These are phyloP conservation scores for Sclerospora graminicola DNA, from an alignment of 352 stramenopile genomes.

Conservation along the genomic window DNA sequence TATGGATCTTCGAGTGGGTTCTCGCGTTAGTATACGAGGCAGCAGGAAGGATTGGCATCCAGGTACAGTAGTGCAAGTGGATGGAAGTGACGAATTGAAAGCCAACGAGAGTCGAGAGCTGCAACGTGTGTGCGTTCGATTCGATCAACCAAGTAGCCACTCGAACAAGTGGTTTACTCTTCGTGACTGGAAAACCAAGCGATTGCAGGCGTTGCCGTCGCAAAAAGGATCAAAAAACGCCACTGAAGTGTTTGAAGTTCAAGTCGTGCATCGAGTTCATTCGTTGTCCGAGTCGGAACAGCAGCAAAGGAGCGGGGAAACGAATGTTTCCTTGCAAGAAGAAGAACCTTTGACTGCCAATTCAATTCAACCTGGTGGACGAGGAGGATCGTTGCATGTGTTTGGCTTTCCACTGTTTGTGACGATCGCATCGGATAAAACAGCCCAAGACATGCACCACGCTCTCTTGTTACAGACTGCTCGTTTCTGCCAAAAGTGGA, in stretches of 20 bases:
- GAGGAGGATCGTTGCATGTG: constrained; percentile 22
- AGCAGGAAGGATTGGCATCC: constrained; percentile 49
- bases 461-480: constrained; percentile 56
- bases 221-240: neutral
- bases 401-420: constrained; percentile 68
- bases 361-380: no score
- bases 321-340: no score
- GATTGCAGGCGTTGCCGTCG: constrained; percentile 36
- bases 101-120: constrained; percentile 1
- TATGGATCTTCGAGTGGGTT: constrained; percentile 36
- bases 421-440: constrained; percentile 61
- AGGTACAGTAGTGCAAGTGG: constrained; percentile 47
- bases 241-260: constrained; percentile 66
- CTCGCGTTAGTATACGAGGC: constrained; percentile 45
- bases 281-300: constrained; percentile 6
- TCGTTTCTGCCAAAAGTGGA: constrained; percentile 46
- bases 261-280: constrained; percentile 52
- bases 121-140: constrained; percentile 43
- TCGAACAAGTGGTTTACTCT: constrained; percentile 64
- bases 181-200: constrained; percentile 42
- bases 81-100: neutral
- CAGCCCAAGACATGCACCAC: constrained; percentile 47
- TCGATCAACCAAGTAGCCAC: constrained; percentile 59
- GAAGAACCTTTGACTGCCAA: constrained; percentile 2
- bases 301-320: constrained; percentile 10